Percentiles rank a stretch among this genome's conserved stretches.
phyloP scores from a whole-genome alignment of 208 protist species.

The Trypanosoma theileri region DNA sequence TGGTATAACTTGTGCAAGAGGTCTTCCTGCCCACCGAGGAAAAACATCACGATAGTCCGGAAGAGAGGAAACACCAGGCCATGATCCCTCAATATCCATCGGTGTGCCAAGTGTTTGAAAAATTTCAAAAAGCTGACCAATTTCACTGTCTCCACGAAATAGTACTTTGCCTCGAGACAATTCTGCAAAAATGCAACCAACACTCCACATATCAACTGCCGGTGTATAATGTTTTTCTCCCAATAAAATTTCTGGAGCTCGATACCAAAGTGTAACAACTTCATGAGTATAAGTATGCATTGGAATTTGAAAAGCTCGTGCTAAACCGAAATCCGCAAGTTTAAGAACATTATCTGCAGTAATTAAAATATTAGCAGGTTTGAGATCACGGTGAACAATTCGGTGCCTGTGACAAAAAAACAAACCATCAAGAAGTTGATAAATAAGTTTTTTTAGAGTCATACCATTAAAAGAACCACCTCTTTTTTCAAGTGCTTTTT shows the following conservation, averaged over 20 bases:
- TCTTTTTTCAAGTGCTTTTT: slow-evolving; percentile 95
- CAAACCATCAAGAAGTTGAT: slow-evolving; percentile 91
- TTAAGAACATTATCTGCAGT: slow-evolving; percentile 85
- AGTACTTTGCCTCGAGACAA: slow-evolving; percentile 93
- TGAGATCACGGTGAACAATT: slow-evolving; percentile 95
- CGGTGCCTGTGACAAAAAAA: slow-evolving; percentile 93
- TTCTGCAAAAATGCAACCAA: slow-evolving; percentile 99
- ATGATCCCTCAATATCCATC: slow-evolving; percentile 91
- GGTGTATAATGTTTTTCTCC: slow-evolving; percentile 99
- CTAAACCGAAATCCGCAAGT: slow-evolving; percentile 97
- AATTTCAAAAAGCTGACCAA: slow-evolving; percentile 98
- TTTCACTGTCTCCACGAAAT: slow-evolving; percentile 98
- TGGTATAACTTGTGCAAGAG: slow-evolving; percentile 60
- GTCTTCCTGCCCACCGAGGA: slow-evolving; percentile 90
- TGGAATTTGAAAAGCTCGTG: slow-evolving; percentile 97
- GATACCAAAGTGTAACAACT: slow-evolving; percentile 99
- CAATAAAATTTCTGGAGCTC: slow-evolving; percentile 99
- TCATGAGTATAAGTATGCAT: slow-evolving; percentile 99
- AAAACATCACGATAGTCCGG: slow-evolving; percentile 97
- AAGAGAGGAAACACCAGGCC: slow-evolving; percentile 97
- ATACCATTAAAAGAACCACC: slow-evolving; percentile 64
- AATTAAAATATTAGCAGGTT: slow-evolving; percentile 96
- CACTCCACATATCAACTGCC: slow-evolving; percentile 99
- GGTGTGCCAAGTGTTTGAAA: slow-evolving; percentile 97
- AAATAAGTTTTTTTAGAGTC: slow-evolving; percentile 83